Conservation (phyloP, 2,329 filamentous ascomycete species). For the Pseudogymnoascus sp. region DNA sequence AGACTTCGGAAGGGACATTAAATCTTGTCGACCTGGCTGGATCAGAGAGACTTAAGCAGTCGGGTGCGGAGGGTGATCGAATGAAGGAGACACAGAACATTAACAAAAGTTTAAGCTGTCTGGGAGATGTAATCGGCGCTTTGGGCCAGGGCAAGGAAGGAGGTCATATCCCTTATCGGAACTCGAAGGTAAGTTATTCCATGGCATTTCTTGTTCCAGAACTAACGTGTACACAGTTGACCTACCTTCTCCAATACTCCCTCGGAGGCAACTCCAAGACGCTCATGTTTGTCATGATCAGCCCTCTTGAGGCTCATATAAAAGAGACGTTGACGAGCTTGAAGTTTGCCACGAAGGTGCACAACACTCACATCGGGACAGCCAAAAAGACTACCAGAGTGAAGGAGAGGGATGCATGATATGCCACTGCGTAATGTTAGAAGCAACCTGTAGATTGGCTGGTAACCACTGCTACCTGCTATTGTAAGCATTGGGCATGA, state of each 20-base stretch:
- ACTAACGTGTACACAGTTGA: constrained; percentile 49
- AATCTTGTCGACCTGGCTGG: constrained; percentile 95
- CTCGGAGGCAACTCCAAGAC: constrained; percentile 94
- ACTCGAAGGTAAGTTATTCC: constrained; percentile 64
- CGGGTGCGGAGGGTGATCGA: constrained; percentile 75
- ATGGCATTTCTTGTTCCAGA: neutral
- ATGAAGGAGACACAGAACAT: constrained; percentile 95
- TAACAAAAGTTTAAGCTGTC: constrained; percentile 85
- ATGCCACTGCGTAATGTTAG: neutral
- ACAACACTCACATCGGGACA: constrained; percentile 88
- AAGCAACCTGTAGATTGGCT: neutral
- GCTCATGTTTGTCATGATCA: constrained; percentile 99
- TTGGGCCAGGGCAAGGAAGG: constrained; percentile 74
- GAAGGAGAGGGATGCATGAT: neutral
- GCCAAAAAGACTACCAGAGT: constrained; percentile 68
- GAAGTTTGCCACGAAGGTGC: constrained; percentile 89
- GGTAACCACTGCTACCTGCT: neutral
- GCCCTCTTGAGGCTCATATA: constrained; percentile 80
- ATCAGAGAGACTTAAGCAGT: constrained; percentile 83
- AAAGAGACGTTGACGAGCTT: constrained; percentile 91
- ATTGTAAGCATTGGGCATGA: neutral
- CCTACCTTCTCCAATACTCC: constrained; percentile 89
- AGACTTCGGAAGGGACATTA: constrained; percentile 84
- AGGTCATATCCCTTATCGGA: constrained; percentile 84
- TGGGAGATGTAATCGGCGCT: constrained; percentile 90